These are phyloP conservation scores for Rhodotorula kratochvilovae DNA, from an alignment of 768 basidiomycete genomes.

Conservation along the genomic window DNA sequence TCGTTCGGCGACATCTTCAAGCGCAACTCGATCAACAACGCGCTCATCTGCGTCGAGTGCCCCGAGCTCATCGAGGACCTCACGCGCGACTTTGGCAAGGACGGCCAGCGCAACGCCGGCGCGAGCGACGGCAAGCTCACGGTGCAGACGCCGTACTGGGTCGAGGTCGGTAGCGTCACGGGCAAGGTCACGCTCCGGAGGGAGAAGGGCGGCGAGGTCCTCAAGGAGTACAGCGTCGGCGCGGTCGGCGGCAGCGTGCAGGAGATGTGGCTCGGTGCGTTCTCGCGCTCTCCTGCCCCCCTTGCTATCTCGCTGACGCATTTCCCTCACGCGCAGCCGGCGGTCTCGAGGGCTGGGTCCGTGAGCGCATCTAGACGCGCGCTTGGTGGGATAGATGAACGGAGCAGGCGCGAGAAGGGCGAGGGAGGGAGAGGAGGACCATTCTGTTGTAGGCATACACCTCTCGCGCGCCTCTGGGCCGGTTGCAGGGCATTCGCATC, in stretches of 20 bases:
- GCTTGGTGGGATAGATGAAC: not conserved
- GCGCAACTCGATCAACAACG: conserved; percentile 98
- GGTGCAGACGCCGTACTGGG: conserved; percentile 63
- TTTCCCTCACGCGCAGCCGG: conserved; percentile 16
- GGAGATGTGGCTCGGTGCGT: conserved; percentile 77
- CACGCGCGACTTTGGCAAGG: conserved; percentile 67
- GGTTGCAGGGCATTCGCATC: no score
- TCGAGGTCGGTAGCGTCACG: conserved; percentile 64
- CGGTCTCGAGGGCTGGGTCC: conserved; percentile 40
- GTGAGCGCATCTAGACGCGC: conserved; percentile 29
- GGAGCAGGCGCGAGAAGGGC: not conserved
- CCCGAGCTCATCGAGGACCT: conserved; percentile 83
- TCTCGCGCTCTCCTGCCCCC: not conserved
- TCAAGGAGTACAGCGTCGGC: conserved; percentile 61
- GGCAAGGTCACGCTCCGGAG: conserved; percentile 62
- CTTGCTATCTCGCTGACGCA: not conserved
- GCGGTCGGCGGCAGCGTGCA: conserved; percentile 90
- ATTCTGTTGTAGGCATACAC: not conserved
- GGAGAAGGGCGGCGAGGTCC: conserved; percentile 52
- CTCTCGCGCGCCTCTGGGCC: not conserved
- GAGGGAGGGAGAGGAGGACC: not conserved
- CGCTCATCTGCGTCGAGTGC: conserved; percentile 86
- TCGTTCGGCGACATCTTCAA: conserved; percentile 99
- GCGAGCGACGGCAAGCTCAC: conserved; percentile 78
- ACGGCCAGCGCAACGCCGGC: conserved; percentile 70